Evolutionary conservation across 2,329 filamentous ascomycete species (phyloP).

Genomic region (Cercospora zeina): DNA sequence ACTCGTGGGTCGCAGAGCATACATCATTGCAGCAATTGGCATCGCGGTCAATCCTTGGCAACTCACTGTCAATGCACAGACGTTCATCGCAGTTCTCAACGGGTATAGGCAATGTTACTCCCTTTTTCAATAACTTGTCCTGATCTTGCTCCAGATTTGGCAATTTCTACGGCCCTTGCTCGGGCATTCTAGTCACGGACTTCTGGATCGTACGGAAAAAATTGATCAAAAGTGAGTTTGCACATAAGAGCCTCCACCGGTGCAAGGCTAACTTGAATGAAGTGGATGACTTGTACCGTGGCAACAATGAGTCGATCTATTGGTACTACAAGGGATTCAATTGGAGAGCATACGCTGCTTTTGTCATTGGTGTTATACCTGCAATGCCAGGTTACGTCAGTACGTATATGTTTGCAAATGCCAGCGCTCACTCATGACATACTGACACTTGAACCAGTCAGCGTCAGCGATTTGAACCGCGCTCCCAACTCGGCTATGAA

Average conservation of each 20-base stretch:
- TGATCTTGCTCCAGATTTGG: conserved; percentile 24
- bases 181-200: conserved; percentile 35
- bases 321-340: conserved; percentile 36
- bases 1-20: conserved; percentile 13
- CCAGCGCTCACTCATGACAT: background rate
- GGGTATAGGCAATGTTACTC: background rate
- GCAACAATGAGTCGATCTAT: conserved; percentile 30
- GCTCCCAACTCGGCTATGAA: conserved; percentile 23
- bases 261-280: background rate
- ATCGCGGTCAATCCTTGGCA: conserved; percentile 34
- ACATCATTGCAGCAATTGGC: conserved; percentile 33
- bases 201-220: conserved; percentile 35
- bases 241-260: background rate
- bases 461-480: conserved; percentile 13
- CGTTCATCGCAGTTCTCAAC: conserved; percentile 37
- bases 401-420: background rate
- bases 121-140: background rate
- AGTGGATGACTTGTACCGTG: conserved; percentile 35
- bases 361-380: conserved; percentile 26
- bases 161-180: conserved; percentile 36
- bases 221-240: conserved; percentile 24
- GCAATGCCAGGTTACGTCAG: conserved; percentile 25
- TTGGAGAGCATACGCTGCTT: conserved; percentile 33
- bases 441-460: background rate
- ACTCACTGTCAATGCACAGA: conserved; percentile 32